Evolutionary conservation across 2,329 filamentous ascomycete species (phyloP).

Genomic region (Sporothrix mexicana): DNA sequence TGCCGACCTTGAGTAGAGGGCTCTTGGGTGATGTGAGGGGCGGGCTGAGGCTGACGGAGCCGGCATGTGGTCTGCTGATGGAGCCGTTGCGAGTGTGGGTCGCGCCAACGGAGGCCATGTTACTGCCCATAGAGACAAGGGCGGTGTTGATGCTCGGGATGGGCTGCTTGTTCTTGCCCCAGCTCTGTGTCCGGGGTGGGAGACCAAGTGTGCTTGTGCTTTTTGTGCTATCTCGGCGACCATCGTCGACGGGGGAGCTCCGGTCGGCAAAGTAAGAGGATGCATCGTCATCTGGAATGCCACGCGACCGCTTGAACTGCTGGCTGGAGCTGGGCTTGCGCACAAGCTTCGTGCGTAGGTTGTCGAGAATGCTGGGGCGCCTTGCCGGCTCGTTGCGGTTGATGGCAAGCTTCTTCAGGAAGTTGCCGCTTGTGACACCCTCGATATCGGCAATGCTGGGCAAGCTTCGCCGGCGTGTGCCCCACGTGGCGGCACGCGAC

Average conservation of each 20-base stretch:
- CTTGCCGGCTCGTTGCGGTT: constrained; percentile 52
- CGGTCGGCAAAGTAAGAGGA: constrained; percentile 41
- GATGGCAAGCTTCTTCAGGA: constrained; percentile 67
- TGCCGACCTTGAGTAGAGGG: constrained; percentile 56
- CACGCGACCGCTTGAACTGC: constrained; percentile 56
- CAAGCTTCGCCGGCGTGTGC: constrained; percentile 69
- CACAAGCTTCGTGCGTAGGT: constrained; percentile 54
- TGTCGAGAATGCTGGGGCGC: constrained; percentile 61
- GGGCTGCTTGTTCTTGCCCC: constrained; percentile 54
- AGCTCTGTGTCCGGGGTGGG: constrained; percentile 58
- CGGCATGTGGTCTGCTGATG: constrained; percentile 50
- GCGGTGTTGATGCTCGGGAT: constrained; percentile 65
- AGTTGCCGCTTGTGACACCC: constrained; percentile 63
- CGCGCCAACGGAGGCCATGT: constrained; percentile 61
- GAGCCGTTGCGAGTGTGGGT: constrained; percentile 65
- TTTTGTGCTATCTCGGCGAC: constrained; percentile 43
- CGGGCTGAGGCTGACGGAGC: constrained; percentile 46
- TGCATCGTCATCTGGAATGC: constrained; percentile 47
- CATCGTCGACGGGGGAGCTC: constrained; percentile 38
- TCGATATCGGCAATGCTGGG: constrained; percentile 65
- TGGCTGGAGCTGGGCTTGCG: constrained; percentile 55
- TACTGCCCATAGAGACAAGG: constrained; percentile 60
- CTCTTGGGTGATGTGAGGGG: constrained; percentile 53
- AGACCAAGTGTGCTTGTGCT: constrained; percentile 59
- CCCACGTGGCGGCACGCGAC: constrained; percentile 71